These are phyloP conservation scores for Naganishia vaughanmartiniae DNA, from an alignment of 768 basidiomycete genomes.

Conservation along the genomic window DNA sequence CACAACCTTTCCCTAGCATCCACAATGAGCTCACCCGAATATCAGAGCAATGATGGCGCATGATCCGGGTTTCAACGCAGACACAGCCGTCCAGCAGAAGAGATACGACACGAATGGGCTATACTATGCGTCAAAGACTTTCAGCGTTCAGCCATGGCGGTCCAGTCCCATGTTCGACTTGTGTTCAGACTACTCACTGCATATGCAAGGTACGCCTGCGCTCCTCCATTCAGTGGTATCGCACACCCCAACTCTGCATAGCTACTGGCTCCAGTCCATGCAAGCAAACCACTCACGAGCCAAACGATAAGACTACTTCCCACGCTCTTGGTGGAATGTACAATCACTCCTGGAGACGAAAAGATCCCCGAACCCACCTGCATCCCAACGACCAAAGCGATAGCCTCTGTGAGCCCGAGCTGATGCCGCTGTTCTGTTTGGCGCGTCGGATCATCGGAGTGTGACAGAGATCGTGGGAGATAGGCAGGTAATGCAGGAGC, in stretches of 20 bases:
- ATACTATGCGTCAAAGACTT: constrained; percentile 37
- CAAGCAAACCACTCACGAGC: constrained; percentile 75
- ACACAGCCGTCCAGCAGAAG: constrained; percentile 92
- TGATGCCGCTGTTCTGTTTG: constrained; percentile 14
- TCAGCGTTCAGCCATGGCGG: neutral
- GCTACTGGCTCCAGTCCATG: constrained; percentile 80
- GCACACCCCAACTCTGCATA: constrained; percentile 88
- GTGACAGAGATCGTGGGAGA: constrained; percentile 6
- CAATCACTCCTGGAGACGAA: constrained; percentile 87
- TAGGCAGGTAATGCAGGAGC: constrained; percentile 11
- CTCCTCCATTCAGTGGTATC: constrained; percentile 64
- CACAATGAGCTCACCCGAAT: constrained; percentile 40
- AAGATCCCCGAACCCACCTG: constrained; percentile 94
- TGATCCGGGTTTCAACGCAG: constrained; percentile 68
- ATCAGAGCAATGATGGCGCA: constrained; percentile 73
- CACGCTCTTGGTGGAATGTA: constrained; percentile 81
- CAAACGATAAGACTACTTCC: constrained; percentile 86
- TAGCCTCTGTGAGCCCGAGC: constrained; percentile 57
- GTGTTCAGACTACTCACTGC: constrained; percentile 60
- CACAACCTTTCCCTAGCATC: neutral
- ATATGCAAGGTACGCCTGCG: constrained; percentile 80
- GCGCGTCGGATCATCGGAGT: constrained; percentile 1
- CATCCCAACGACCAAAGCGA: constrained; percentile 76
- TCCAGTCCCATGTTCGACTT: neutral
- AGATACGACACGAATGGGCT: constrained; percentile 65